Evolutionary conservation across 108 stramenopile genomes (phyloP).

Genomic region (Conticribra guillardii): DNA sequence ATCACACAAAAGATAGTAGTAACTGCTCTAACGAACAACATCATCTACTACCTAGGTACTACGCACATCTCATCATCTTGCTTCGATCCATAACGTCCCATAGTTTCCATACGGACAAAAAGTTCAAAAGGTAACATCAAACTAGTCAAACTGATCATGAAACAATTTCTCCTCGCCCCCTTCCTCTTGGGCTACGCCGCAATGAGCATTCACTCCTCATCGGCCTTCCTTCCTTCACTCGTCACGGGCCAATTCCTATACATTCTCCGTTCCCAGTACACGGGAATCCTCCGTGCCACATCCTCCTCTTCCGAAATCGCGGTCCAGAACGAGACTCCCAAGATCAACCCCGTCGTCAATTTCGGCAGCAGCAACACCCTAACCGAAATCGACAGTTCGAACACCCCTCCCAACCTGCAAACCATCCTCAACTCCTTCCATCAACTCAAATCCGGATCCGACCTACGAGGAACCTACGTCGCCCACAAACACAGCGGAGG

Average conservation of each 20-base stretch:
- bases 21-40: no score
- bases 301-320: conserved; percentile 1
- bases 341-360: conserved; percentile 2
- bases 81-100: no score
- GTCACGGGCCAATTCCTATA: conserved; percentile 15
- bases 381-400: conserved; percentile 61
- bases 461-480: conserved; percentile 70
- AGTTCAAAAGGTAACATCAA: no score
- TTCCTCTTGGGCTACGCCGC: neutral
- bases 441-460: conserved; percentile 63
- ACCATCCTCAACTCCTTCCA: conserved; percentile 44
- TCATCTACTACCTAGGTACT: no score
- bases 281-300: conserved; percentile 13
- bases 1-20: no score
- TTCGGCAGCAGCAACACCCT: neutral
- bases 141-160: no score
- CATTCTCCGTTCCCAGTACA: conserved; percentile 21
- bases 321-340: neutral
- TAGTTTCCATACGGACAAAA: no score
- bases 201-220: neutral
- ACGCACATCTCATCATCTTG: no score
- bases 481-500: conserved; percentile 56
- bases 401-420: conserved; percentile 71
- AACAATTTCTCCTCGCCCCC: no score
- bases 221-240: conserved; percentile 14